phyloP scores from a whole-genome alignment of 805 yeast species.

The Torulaspora microellipsoides region DNA sequence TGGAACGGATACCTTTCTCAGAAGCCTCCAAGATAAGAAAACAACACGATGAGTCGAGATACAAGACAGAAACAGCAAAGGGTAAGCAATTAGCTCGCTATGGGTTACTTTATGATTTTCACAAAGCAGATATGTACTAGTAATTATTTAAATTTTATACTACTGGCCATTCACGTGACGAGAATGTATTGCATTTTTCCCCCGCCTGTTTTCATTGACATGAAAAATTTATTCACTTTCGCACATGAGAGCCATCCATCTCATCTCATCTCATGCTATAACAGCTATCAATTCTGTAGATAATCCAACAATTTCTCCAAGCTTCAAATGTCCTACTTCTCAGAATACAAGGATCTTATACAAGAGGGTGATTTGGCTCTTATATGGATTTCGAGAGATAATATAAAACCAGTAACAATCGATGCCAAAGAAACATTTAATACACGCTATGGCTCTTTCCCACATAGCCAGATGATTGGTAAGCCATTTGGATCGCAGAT shows the following conservation, averaged over 20 bases:
- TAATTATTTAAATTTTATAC: background rate
- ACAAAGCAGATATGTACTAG: conserved; percentile 51
- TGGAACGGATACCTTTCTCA: conserved; percentile 56
- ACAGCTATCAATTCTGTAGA: no score
- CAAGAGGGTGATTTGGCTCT: conserved; percentile 84
- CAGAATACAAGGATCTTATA: conserved; percentile 58
- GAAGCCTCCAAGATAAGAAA: conserved; percentile 50
- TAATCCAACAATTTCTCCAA: no score
- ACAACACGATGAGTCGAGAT: conserved; percentile 31
- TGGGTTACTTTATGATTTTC: conserved; percentile 56
- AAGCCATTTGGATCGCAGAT: conserved; percentile 80
- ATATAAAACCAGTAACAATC: conserved; percentile 69
- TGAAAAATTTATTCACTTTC: no score
- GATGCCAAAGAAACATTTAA: conserved; percentile 58
- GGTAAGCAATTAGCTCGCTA: conserved; percentile 46
- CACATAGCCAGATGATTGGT: conserved; percentile 81
- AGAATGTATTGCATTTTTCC: no score
- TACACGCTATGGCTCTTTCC: conserved; percentile 86
- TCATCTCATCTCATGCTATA: background rate
- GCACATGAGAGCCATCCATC: background rate
- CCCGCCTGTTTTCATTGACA: no score
- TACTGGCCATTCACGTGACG: no score
- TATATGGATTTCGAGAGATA: conserved; percentile 77
- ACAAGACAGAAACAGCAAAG: conserved; percentile 41
- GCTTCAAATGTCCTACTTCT: conserved; percentile 35